Evolutionary conservation across 345 rosid genomes (phyloP), one percentile per base, ranked within the genome.

Genomic region (Pugionium dolabratum): DNA sequence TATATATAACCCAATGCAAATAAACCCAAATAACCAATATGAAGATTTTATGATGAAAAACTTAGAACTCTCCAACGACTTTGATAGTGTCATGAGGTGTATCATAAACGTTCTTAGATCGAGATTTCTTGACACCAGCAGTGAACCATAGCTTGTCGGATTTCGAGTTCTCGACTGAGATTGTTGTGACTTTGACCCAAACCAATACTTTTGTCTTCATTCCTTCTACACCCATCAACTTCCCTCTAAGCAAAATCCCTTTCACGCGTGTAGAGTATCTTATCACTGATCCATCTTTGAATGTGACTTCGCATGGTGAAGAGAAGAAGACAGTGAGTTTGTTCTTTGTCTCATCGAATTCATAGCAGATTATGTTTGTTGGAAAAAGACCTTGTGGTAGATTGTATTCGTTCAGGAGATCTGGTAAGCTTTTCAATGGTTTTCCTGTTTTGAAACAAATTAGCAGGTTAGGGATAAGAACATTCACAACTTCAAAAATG

Each of bases 101-200:
- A 49, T 85, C 87, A 37, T 84, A 90, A 7, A 83, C 90, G 46
- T 72, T 79, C 79, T 81, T 88, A 0, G 91, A 75, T 71, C 92
- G 90, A 1, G 97, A 81, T 72, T 90, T 90, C 87, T 81, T 90
- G 32, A 90, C 92, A 43, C 99, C 96, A 0, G 99, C 97, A 4
- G 95, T 88, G 59, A 94, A 88, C 92, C 97, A 94, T 2, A 94
- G 81, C 82, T 90, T 94, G 72, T 94, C 97, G 1, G 99, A 88
- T 67, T 88, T 90, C 35, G 70, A 82, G 70, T 86, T 75, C 74
- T 88, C 99, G 0, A 86, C 80, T 2, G 95, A 64, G n/a, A 94
- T 74, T 18, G 82, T 73, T 3, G 99, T 85, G 54, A 94, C 85
- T 78, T 94, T 90, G 41, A 88, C 96, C 97, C 96, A 90, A 5